Percentiles rank a stretch among this genome's conserved stretches.
These are phyloP conservation scores for Neonothopanus nambi DNA, from an alignment of 1,284 basidiomycete species.

Conservation along the genomic window DNA sequence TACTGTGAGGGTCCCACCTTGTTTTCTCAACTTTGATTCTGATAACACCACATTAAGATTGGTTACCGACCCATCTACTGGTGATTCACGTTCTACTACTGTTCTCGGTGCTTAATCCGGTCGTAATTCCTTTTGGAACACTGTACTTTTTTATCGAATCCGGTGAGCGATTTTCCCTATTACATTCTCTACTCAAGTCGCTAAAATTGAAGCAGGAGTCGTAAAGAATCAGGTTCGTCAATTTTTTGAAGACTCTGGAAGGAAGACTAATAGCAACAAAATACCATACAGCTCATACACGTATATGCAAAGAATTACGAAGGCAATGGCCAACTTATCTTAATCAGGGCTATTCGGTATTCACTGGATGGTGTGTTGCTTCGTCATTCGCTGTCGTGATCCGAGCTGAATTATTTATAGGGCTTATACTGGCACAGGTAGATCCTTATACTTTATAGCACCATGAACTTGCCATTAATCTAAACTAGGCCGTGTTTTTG, in stretches of 20 bases:
- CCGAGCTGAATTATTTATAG: slow-evolving; percentile 42
- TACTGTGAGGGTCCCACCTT: slow-evolving; percentile 56
- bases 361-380: slow-evolving; percentile 73
- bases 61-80: slow-evolving; percentile 82
- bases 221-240: slow-evolving; percentile 73
- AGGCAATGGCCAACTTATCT: slow-evolving; percentile 72
- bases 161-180: slow-evolving; percentile 46
- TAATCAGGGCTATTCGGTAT: slow-evolving; percentile 79
- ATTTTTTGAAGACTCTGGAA: neutral
- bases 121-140: slow-evolving; percentile 69
- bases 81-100: slow-evolving; percentile 77
- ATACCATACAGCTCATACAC: slow-evolving; percentile 62
- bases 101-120: slow-evolving; percentile 77
- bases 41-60: slow-evolving; percentile 51
- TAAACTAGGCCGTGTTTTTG: slow-evolving; percentile 61
- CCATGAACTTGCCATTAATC: slow-evolving; percentile 9
- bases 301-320: slow-evolving; percentile 90
- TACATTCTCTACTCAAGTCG: neutral
- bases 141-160: slow-evolving; percentile 69
- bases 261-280: neutral
- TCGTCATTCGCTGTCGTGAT: slow-evolving; percentile 1
- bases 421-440: slow-evolving; percentile 39
- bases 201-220: slow-evolving; percentile 48
- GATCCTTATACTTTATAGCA: neutral
- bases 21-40: neutral